phyloP scores from a whole-genome alignment of 2,329 filamentous ascomycete species.

The Trichoderma afroharzianum region DNA sequence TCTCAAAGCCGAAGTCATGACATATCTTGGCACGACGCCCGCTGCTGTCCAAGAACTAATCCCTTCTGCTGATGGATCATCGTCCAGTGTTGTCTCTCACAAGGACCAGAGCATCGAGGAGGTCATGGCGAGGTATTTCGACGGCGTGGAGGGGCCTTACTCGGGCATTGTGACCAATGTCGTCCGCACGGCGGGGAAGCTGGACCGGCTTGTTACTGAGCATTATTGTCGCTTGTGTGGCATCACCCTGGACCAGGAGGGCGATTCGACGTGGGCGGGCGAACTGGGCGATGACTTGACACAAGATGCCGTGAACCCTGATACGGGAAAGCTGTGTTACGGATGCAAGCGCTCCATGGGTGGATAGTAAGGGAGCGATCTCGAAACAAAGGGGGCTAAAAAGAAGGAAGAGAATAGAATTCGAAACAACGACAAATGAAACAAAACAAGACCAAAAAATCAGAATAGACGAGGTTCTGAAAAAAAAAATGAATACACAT shows the following conservation, averaged over 20 bases:
- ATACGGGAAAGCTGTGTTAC: slow-evolving; percentile 57
- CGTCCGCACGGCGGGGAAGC: slow-evolving; percentile 82
- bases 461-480: not conserved
- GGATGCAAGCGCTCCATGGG: slow-evolving; percentile 66
- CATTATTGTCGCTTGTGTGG: slow-evolving; percentile 64
- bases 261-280: slow-evolving; percentile 61
- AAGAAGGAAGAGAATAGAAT: not conserved
- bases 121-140: slow-evolving; percentile 85
- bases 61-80: slow-evolving; percentile 34
- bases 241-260: slow-evolving; percentile 60
- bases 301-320: slow-evolving; percentile 24
- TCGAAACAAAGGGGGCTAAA: not conserved
- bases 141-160: slow-evolving; percentile 74
- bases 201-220: slow-evolving; percentile 50
- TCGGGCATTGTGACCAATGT: slow-evolving; percentile 94
- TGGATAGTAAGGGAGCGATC: slow-evolving; percentile 34
- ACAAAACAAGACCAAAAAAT: not conserved
- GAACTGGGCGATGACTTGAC: slow-evolving; percentile 50
- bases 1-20: slow-evolving; percentile 72
- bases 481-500: not conserved
- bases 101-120: slow-evolving; percentile 86
- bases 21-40: slow-evolving; percentile 58
- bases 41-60: slow-evolving; percentile 50
- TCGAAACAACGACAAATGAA: not conserved
- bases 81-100: slow-evolving; percentile 53